These are phyloP conservation scores for Mycena floridula DNA, from an alignment of 768 basidiomycete species.

Conservation along the genomic window DNA sequence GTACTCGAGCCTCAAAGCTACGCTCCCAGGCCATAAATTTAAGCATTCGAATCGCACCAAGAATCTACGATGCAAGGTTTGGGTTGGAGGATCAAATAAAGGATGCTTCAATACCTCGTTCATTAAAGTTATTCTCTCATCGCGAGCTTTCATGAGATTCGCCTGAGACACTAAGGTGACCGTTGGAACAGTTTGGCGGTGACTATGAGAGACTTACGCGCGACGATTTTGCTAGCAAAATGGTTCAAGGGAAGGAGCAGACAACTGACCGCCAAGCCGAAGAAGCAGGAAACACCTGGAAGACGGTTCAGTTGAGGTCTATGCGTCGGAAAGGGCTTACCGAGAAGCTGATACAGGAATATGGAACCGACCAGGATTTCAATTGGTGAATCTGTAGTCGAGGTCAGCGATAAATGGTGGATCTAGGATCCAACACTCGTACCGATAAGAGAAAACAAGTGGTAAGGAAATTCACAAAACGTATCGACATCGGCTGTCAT, in stretches of 20 bases:
- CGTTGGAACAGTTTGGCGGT: too few relatives aligned
- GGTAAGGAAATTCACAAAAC: constrained; percentile 79
- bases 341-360: constrained; percentile 75
- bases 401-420: neutral
- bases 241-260: constrained; percentile 77
- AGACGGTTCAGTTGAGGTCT: neutral
- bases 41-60: constrained; percentile 88
- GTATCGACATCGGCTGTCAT: constrained; percentile 95
- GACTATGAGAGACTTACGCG: constrained; percentile 28
- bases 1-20: constrained; percentile 72
- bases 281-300: constrained; percentile 61
- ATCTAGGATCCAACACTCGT: constrained; percentile 12
- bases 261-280: constrained; percentile 72
- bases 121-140: constrained; percentile 88
- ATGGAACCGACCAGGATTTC: constrained; percentile 70
- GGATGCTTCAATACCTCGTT: too few relatives aligned
- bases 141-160: constrained; percentile 86
- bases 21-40: constrained; percentile 98
- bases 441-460: constrained; percentile 72
- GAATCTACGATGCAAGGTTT: too few relatives aligned
- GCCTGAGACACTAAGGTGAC: constrained; percentile 52
- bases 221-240: constrained; percentile 73
- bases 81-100: too few relatives aligned
- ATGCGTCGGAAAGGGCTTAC: constrained; percentile 31
- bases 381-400: constrained; percentile 58